These are phyloP conservation scores for Solanum phureja DNA, from an alignment of 257 asterid genomes.

Conservation along the genomic window DNA sequence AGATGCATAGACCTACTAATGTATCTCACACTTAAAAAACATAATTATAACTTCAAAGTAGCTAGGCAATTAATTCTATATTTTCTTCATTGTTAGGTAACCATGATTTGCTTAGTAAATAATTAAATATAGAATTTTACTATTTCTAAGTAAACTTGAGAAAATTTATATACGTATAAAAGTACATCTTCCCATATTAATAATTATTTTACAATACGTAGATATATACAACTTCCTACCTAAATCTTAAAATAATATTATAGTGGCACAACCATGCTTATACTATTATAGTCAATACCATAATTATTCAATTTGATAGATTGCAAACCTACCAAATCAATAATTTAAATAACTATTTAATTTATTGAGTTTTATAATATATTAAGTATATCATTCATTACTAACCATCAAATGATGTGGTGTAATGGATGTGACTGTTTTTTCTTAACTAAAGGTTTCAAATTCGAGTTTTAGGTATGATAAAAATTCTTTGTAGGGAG, in stretches of 20 bases:
- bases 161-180: neutral
- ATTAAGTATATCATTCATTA: neutral
- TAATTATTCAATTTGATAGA: neutral
- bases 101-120: neutral
- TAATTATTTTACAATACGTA: neutral
- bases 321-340: neutral
- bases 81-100: neutral
- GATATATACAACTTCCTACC: neutral
- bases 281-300: neutral
- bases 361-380: neutral
- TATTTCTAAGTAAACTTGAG: neutral
- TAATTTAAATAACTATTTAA: neutral
- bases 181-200: neutral
- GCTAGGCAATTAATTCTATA: neutral
- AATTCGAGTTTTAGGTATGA: neutral
- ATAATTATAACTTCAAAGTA: neutral
- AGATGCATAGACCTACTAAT: neutral
- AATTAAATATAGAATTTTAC: neutral
- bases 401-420: neutral
- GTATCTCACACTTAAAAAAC: neutral
- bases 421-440: no score
- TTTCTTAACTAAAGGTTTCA: no score
- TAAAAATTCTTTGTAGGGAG: neutral
- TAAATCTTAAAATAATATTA: neutral
- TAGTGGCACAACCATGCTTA: neutral